These are phyloP conservation scores for Colletotrichum salicis DNA, from an alignment of 2,329 filamentous ascomycete species.

Conservation along the genomic window DNA sequence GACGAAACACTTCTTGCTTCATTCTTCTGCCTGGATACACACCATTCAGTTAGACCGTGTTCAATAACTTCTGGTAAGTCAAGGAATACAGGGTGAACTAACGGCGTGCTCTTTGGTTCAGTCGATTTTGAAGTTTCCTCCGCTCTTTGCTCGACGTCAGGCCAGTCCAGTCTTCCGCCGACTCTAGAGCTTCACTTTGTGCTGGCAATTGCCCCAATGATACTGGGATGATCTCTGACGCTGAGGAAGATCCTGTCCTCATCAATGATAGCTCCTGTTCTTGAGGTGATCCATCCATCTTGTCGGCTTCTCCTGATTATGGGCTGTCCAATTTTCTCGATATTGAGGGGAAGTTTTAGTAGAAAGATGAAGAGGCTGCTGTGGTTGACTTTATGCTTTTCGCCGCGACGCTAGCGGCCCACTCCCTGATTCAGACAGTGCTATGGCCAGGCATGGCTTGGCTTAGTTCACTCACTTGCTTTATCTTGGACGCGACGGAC, in stretches of 20 bases:
- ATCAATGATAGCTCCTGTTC: not conserved
- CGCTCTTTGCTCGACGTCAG: conserved; percentile 21
- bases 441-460: not conserved
- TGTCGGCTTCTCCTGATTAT: not conserved
- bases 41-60: not conserved
- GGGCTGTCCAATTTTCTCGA: not conserved
- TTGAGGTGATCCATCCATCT: not conserved
- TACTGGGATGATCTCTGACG: not conserved
- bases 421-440: not conserved
- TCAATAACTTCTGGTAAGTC: no score
- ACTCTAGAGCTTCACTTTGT: not conserved
- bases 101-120: conserved; percentile 28
- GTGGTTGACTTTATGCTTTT: not conserved
- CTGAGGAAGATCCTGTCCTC: not conserved
- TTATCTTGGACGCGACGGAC: not conserved
- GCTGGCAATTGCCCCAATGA: not conserved
- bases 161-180: conserved; percentile 20
- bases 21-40: conserved; percentile 1
- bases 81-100: not conserved
- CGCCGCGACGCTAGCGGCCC: not conserved
- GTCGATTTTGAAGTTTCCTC: conserved; percentile 26
- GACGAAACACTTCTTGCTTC: not conserved
- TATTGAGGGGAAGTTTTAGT: not conserved
- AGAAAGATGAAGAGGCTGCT: no score
- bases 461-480: not conserved